Conservation (phyloP, 2,329 filamentous ascomycete genomes). For the Sporothrix protearum region DNA sequence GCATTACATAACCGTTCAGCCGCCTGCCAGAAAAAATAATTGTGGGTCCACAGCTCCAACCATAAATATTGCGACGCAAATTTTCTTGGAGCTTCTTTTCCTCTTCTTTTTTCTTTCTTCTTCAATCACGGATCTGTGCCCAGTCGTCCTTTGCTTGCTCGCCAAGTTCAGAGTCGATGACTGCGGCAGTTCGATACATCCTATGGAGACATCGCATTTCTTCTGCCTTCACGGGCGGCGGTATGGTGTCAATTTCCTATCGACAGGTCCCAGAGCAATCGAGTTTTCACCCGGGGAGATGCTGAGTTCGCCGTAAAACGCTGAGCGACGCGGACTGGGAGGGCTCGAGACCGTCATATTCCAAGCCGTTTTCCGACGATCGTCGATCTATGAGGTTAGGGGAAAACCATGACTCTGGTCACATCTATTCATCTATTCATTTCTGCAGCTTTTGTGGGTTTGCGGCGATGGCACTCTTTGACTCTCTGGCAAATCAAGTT, state of each 20-base stretch:
- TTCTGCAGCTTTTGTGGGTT: neutral
- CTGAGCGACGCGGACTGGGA: conserved; percentile 63
- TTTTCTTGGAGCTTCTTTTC: conserved; percentile 30
- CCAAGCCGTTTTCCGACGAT: conserved; percentile 82
- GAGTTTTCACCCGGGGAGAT: conserved; percentile 46
- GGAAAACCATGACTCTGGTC: conserved; percentile 79
- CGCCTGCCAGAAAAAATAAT: neutral
- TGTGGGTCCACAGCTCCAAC: conserved; percentile 14
- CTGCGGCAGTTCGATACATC: conserved; percentile 78
- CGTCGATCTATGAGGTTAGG: conserved; percentile 83
- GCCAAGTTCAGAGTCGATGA: conserved; percentile 68
- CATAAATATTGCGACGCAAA: conserved; percentile 22
- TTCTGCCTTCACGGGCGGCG: conserved; percentile 23
- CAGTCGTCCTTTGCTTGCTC: conserved; percentile 64
- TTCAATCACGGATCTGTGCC: conserved; percentile 76
- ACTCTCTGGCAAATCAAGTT: neutral
- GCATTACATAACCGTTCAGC: neutral
- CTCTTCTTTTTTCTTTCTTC: conserved; percentile 37
- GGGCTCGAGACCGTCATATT: conserved; percentile 73
- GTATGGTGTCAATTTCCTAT: conserved; percentile 85
- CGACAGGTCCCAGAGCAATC: conserved; percentile 90
- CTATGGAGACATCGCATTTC: conserved; percentile 70
- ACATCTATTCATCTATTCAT: conserved; percentile 54
- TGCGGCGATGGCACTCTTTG: neutral
- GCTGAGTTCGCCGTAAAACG: conserved; percentile 64